Percentiles rank a stretch among this genome's conserved stretches.
Conservation (phyloP, 371 early-diverging fungal genomes). For the Syncephalastrum monosporum region DNA sequence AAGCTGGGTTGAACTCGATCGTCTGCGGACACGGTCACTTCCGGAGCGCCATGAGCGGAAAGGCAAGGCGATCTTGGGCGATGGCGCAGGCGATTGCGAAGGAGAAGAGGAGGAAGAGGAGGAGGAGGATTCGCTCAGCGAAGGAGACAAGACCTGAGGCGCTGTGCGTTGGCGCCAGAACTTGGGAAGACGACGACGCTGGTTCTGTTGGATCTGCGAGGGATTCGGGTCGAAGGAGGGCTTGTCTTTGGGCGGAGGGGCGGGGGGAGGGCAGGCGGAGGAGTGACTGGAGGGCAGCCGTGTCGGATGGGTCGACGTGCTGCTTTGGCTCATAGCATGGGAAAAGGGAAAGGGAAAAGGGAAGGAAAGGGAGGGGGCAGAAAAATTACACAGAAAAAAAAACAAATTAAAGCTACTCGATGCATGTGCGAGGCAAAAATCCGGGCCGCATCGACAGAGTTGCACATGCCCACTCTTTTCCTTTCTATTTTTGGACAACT, state of each 20-base stretch:
- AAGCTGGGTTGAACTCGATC: constrained; percentile 1
- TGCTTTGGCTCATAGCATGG: constrained; percentile 3
- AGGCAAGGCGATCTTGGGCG: too few relatives aligned
- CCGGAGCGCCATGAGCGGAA: too few relatives aligned
- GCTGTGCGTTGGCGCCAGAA: too few relatives aligned
- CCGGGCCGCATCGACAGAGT: too few relatives aligned
- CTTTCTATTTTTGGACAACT: neutral
- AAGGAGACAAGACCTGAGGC: too few relatives aligned
- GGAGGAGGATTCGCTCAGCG: too few relatives aligned
- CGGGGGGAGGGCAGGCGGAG: neutral
- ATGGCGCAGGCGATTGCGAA: too few relatives aligned
- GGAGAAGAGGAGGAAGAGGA: too few relatives aligned
- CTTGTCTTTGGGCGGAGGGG: neutral
- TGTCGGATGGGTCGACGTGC: neutral
- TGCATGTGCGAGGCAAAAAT: constrained; percentile 6
- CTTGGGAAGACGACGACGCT: neutral
- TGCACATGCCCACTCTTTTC: neutral
- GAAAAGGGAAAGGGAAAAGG: neutral
- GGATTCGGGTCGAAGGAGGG: neutral
- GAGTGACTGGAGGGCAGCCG: neutral
- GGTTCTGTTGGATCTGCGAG: neutral
- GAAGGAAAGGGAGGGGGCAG: constrained; percentile 6
- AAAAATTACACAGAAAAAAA: constrained; percentile 1
- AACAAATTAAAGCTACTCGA: neutral
- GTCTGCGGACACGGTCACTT: neutral